Evolutionary conservation across 495 filamentous ascomycete genomes (phyloP).

Genomic region (Tuber indicum): DNA sequence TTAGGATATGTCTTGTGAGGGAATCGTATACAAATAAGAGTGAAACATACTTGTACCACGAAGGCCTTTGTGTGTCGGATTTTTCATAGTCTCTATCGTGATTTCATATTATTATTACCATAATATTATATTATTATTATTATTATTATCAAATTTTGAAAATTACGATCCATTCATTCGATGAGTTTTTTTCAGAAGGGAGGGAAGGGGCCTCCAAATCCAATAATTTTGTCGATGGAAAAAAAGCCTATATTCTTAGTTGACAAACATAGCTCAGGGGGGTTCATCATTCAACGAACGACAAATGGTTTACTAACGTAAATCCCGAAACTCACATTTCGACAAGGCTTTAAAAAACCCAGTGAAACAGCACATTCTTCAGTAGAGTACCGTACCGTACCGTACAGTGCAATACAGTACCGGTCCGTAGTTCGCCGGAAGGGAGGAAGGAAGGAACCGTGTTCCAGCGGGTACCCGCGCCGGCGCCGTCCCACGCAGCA

Average conservation of each 20-base stretch:
- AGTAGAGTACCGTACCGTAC: too few species aligned
- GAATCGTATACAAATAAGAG: background rate
- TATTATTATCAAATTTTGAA: background rate
- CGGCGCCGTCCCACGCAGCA: too few species aligned
- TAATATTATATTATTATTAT: too few species aligned
- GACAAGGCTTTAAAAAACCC: background rate
- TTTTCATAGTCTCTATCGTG: background rate
- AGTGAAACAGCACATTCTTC: background rate
- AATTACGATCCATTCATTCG: background rate
- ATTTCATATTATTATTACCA: background rate
- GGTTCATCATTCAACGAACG: background rate
- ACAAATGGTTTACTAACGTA: background rate
- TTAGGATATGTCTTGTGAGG: background rate
- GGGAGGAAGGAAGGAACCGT: background rate
- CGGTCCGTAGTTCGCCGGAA: too few species aligned
- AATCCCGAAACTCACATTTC: too few species aligned
- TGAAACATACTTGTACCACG: background rate
- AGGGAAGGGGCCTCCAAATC: background rate
- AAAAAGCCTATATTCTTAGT: background rate
- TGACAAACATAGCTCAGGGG: background rate
- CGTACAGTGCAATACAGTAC: background rate
- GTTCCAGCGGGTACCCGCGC: background rate
- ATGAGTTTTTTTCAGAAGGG: background rate
- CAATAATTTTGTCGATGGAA: background rate
- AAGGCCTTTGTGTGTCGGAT: background rate